Evolutionary conservation across 495 filamentous ascomycete species (phyloP).

Genomic region (Neurospora sp.): DNA sequence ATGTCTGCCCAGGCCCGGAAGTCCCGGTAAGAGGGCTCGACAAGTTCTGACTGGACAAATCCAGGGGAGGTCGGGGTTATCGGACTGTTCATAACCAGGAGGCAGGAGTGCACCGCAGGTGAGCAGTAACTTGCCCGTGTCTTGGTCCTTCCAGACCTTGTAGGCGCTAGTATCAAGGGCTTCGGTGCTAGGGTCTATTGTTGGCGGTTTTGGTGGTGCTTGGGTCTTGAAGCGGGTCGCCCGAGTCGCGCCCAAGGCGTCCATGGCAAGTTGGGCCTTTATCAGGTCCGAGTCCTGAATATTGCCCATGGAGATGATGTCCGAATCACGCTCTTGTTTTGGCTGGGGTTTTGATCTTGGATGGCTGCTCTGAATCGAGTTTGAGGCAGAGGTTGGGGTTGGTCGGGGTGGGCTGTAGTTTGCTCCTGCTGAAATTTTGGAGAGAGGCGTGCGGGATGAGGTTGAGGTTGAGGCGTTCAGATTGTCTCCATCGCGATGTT

Average conservation of each 20-base stretch:
- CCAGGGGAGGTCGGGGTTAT: slow-evolving; percentile 15
- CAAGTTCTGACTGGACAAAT: slow-evolving; percentile 23
- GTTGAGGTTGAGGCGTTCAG: not conserved
- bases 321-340: not conserved
- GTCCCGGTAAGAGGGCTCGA: slow-evolving; percentile 8
- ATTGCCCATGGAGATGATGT: not conserved
- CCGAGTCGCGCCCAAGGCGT: not conserved
- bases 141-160: not conserved
- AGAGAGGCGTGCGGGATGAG: not conserved
- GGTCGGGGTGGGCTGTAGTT: not conserved
- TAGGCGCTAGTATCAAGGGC: not conserved
- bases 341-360: not conserved
- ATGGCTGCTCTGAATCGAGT: not conserved
- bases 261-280: not conserved
- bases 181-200: not conserved
- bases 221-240: not conserved
- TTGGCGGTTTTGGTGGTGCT: not conserved
- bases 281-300: not conserved
- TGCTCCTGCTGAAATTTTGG: not conserved
- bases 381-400: not conserved
- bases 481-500: slow-evolving; percentile 2
- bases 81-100: not conserved
- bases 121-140: not conserved
- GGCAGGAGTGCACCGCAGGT: not conserved
- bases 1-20: slow-evolving; percentile 15